Conservation (phyloP, 345 rosid species). For the Lepidium sativum region DNA sequence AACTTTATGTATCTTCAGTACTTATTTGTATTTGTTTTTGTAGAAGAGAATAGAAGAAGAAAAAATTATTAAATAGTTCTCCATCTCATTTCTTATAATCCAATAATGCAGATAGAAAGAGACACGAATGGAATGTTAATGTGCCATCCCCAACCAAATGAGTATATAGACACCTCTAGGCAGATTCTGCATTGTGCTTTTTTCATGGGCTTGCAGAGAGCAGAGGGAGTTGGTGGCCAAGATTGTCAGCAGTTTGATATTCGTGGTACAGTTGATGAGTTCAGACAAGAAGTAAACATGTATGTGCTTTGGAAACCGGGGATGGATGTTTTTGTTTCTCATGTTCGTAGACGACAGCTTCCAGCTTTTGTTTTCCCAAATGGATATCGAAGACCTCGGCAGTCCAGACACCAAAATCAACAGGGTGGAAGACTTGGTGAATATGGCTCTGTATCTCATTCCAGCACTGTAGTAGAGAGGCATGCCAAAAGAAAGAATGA, state of each 20-base stretch:
- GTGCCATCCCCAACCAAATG: slow-evolving; percentile 70
- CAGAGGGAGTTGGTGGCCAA: slow-evolving; percentile 49
- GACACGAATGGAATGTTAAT: slow-evolving; percentile 68
- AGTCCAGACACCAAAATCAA: slow-evolving; percentile 40
- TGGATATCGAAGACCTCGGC: slow-evolving; percentile 46
- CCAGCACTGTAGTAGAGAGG: slow-evolving; percentile 40
- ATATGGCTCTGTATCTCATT: slow-evolving; percentile 25
- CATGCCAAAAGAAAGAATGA: slow-evolving; percentile 42
- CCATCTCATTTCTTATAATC: not conserved
- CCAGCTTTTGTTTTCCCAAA: slow-evolving; percentile 62
- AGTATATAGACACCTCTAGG: slow-evolving; percentile 44
- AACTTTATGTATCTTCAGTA: not conserved
- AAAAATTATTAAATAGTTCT: not conserved
- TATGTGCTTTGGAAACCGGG: slow-evolving; percentile 67
- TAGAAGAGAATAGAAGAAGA: not conserved
- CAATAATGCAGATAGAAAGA: slow-evolving; percentile 56
- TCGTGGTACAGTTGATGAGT: slow-evolving; percentile 57
- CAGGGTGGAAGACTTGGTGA: slow-evolving; percentile 41
- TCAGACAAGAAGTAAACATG: slow-evolving; percentile 49
- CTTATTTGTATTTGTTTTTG: not conserved
- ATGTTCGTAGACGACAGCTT: slow-evolving; percentile 63
- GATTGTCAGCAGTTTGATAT: slow-evolving; percentile 77
- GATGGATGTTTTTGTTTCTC: slow-evolving; percentile 62
- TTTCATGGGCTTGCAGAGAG: slow-evolving; percentile 74
- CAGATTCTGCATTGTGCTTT: slow-evolving; percentile 55